Evolutionary conservation across 2,329 filamentous ascomycete genomes (phyloP).

Genomic region (Arthroderma uncinatum): DNA sequence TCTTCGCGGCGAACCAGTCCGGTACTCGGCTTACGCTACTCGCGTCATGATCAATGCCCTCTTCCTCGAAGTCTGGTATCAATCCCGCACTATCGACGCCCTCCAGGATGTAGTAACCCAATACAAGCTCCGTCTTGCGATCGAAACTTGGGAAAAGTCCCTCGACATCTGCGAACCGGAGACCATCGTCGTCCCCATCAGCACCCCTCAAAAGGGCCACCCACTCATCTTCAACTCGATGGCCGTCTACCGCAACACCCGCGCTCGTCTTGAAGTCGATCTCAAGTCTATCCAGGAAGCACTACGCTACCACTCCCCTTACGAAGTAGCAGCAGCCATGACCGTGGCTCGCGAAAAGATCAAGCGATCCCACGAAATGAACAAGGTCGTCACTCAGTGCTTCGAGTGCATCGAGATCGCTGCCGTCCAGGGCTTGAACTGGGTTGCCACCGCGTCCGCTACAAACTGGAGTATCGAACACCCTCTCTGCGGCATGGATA

Average conservation of each 20-base stretch:
- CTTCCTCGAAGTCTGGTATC: constrained; percentile 97
- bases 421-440: constrained; percentile 84
- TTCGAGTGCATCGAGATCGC: constrained; percentile 97
- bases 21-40: constrained; percentile 93
- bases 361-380: constrained; percentile 91
- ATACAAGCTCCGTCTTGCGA: constrained; percentile 87
- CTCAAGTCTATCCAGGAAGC: constrained; percentile 94
- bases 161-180: constrained; percentile 89
- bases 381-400: constrained; percentile 95
- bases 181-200: constrained; percentile 74
- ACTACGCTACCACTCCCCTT: constrained; percentile 90
- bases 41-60: constrained; percentile 98
- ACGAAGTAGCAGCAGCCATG: constrained; percentile 95
- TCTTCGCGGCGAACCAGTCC: constrained; percentile 81
- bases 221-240: constrained; percentile 96
- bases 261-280: constrained; percentile 84
- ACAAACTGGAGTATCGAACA: constrained; percentile 99
- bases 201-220: constrained; percentile 89
- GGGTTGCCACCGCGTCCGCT: constrained; percentile 94
- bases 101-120: constrained; percentile 95
- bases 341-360: constrained; percentile 86
- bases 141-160: constrained; percentile 98
- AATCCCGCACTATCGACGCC: constrained; percentile 96
- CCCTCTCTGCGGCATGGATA: constrained; percentile 86
- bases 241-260: constrained; percentile 91